Conservation (phyloP, 148 eudicot genomes). For the Camellia japonica region DNA sequence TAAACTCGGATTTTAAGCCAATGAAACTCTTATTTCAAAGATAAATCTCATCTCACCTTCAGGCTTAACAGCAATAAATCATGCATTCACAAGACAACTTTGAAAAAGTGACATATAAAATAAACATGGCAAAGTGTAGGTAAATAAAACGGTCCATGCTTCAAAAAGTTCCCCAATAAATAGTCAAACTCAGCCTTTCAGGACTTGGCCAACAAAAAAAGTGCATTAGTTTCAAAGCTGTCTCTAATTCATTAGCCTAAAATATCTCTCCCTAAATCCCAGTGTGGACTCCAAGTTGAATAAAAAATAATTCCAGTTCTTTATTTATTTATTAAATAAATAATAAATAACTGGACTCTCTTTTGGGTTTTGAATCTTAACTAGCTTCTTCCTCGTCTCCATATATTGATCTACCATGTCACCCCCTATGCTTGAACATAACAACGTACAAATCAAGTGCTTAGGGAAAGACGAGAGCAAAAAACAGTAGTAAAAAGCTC, state of each 20-base stretch:
- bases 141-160: not conserved
- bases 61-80: not conserved
- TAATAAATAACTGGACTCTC: no score
- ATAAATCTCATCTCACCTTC: not conserved
- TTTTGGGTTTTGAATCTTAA: not conserved
- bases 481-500: not conserved
- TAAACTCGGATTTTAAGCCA: not conserved
- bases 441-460: not conserved
- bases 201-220: not conserved
- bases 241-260: not conserved
- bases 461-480: not conserved
- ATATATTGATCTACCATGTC: not conserved
- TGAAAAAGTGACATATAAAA: not conserved
- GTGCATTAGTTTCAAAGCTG: not conserved
- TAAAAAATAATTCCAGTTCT: no score
- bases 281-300: no score
- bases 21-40: not conserved
- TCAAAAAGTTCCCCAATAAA: not conserved
- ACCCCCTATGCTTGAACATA: not conserved
- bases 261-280: not conserved
- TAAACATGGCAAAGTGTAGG: not conserved
- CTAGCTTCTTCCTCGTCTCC: not conserved
- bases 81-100: not conserved
- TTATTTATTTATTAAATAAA: no score
- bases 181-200: not conserved